phyloP scores from a whole-genome alignment of 139 green algal species.

The Coelastrella sp. region DNA sequence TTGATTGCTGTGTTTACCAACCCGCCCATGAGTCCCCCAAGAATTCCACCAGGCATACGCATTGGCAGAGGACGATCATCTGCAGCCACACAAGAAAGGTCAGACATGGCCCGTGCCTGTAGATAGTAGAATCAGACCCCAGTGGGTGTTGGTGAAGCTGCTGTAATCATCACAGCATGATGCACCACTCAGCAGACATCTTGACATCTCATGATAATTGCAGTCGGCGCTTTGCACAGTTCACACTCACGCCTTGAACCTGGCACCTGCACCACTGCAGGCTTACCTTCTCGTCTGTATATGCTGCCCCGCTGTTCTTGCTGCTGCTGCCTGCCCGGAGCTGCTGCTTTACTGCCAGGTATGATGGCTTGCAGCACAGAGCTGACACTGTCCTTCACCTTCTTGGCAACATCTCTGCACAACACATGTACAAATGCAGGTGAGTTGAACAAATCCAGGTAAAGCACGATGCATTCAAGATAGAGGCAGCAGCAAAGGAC shows the following conservation, averaged over 20 bases:
- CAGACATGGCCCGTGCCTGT: not conserved
- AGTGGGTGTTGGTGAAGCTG: not conserved
- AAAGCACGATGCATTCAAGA: not conserved
- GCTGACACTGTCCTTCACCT: constrained; percentile 15
- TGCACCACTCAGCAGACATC: not conserved
- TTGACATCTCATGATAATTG: not conserved
- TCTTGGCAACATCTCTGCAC: constrained; percentile 23
- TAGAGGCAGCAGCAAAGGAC: not conserved
- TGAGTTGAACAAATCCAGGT: no score
- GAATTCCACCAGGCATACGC: not conserved
- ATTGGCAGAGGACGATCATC: constrained; percentile 30
- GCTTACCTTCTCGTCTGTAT: not conserved
- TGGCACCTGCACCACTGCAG: not conserved
- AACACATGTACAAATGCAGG: no score
- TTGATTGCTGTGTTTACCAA: constrained; percentile 21
- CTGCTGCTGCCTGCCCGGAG: not conserved
- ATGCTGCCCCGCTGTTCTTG: not conserved
- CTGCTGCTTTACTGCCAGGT: constrained; percentile 8
- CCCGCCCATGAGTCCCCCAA: constrained; percentile 19
- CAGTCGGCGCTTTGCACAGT: not conserved
- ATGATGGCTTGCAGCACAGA: not conserved
- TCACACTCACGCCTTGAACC: no score
- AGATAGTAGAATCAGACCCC: not conserved
- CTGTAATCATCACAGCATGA: no score
- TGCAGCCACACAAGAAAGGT: not conserved